phyloP scores from a whole-genome alignment of 805 yeast species.

The Naumovozyma baii region DNA sequence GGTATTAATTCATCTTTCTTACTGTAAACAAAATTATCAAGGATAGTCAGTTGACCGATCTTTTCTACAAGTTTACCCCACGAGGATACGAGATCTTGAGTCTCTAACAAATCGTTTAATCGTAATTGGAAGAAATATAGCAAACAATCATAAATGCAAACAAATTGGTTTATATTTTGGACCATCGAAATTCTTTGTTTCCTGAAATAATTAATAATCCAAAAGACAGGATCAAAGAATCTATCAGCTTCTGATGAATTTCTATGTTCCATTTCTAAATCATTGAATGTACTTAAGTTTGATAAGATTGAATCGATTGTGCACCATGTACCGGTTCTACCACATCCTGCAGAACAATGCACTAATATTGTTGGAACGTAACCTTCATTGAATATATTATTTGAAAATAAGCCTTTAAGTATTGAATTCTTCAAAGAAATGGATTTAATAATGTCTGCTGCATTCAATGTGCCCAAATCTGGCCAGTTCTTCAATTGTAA shows the following conservation, averaged over 20 bases:
- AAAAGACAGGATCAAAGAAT: slow-evolving; percentile 45
- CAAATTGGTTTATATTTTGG: slow-evolving; percentile 66
- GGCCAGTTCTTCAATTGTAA: slow-evolving; percentile 76
- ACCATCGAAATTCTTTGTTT: slow-evolving; percentile 78
- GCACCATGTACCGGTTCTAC: slow-evolving; percentile 86
- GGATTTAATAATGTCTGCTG: slow-evolving; percentile 47
- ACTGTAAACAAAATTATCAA: slow-evolving; percentile 1
- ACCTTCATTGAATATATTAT: slow-evolving; percentile 8
- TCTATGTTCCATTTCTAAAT: slow-evolving; percentile 11
- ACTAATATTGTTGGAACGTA: slow-evolving; percentile 47
- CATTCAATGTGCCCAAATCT: slow-evolving; percentile 61
- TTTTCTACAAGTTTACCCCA: background rate
- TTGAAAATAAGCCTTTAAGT: slow-evolving; percentile 20
- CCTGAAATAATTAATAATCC: slow-evolving; percentile 56
- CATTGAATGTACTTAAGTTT: slow-evolving; percentile 17
- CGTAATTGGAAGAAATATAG: slow-evolving; percentile 22
- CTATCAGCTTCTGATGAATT: slow-evolving; percentile 4
- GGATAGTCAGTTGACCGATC: background rate
- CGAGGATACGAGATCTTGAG: background rate
- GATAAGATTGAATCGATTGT: slow-evolving; percentile 55
- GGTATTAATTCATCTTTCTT: slow-evolving; percentile 6
- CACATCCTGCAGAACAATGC: slow-evolving; percentile 97
- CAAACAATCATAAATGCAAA: slow-evolving; percentile 59
- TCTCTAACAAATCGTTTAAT: slow-evolving; percentile 5
- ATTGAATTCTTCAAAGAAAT: slow-evolving; percentile 40